A percentile compares a stretch with the other conserved stretches of the same genome.
These are phyloP conservation scores for Syncephalis plumigaleata DNA, from an alignment of 371 early-diverging fungal genomes.

Conservation along the genomic window DNA sequence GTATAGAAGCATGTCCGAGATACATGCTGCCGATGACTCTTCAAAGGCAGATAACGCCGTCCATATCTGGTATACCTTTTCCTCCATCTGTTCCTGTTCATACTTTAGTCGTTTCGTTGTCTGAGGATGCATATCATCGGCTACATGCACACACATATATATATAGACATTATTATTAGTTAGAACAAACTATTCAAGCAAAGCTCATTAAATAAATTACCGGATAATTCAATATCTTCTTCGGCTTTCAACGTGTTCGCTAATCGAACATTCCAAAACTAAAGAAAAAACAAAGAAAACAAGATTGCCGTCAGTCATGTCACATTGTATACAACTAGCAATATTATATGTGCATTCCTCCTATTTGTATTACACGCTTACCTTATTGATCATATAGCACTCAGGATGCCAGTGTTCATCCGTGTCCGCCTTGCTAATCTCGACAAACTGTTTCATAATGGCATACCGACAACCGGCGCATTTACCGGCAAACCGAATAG, in stretches of 20 bases:
- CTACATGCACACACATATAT: too few species aligned
- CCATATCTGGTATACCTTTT: slow-evolving; percentile 83
- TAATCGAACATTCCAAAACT: slow-evolving; percentile 69
- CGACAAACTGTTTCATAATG: slow-evolving; percentile 84
- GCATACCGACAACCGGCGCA: slow-evolving; percentile 88
- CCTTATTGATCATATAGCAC: slow-evolving; percentile 96
- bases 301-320: not conserved
- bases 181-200: too few species aligned
- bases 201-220: not conserved
- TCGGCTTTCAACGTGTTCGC: slow-evolving; percentile 6
- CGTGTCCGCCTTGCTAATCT: slow-evolving; percentile 53
- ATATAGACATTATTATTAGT: too few species aligned
- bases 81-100: slow-evolving; percentile 47
- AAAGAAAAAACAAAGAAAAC: too few species aligned
- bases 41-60: slow-evolving; percentile 87
- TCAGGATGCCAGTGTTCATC: slow-evolving; percentile 92
- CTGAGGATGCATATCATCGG: slow-evolving; percentile 9
- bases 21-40: slow-evolving; percentile 92
- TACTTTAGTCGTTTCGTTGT: slow-evolving; percentile 28
- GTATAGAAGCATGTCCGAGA: slow-evolving; percentile 88
- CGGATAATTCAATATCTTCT: slow-evolving; percentile 2
- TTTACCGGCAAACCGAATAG: slow-evolving; percentile 57
- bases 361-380: too few species aligned
- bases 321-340: slow-evolving; percentile 5
- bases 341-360: not conserved